Conservation (phyloP, 169 alveolate genomes). For the Cyclospora cayetanensis region DNA sequence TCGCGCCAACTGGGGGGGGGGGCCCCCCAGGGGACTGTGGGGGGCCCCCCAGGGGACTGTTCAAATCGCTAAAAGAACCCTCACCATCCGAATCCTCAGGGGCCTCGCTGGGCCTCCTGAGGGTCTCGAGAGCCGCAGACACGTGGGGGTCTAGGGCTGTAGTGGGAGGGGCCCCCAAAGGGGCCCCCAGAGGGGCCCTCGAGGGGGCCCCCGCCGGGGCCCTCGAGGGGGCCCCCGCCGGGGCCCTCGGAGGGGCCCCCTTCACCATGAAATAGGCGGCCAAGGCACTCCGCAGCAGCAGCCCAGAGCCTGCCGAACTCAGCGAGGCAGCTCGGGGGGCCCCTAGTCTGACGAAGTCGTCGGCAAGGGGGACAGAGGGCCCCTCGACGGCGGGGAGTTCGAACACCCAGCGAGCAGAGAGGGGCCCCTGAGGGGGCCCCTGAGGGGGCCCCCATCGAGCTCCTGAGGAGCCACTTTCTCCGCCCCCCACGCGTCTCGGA, state of each 20-base stretch:
- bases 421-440: too few relatives aligned
- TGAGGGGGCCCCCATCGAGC: conserved; percentile 8
- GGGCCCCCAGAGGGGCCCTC: neutral
- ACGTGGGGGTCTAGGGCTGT: neutral
- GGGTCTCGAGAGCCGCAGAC: conserved; percentile 1
- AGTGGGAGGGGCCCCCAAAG: neutral
- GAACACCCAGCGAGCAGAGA: conserved; percentile 10
- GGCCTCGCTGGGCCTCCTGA: conserved; percentile 8
- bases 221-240: neutral
- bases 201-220: neutral
- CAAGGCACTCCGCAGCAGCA: neutral
- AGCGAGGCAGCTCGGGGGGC: neutral
- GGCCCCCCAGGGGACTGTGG: too few relatives aligned
- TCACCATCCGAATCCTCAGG: neutral
- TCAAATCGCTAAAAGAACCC: neutral
- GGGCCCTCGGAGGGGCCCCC: conserved; percentile 18
- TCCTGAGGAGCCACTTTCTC: neutral
- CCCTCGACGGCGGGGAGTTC: conserved; percentile 31
- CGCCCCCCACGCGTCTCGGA: neutral
- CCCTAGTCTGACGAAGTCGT: neutral
- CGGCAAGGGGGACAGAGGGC: conserved; percentile 27
- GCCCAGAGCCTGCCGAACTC: neutral
- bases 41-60: too few relatives aligned
- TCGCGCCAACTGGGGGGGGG: too few relatives aligned
- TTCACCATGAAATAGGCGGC: conserved; percentile 2